A percentile compares a stretch with the other conserved stretches of the same genome.
Evolutionary conservation across 225 moss, liverwort and hornwort species (phyloP).

Genomic region (Antitrichia curtipendula): DNA sequence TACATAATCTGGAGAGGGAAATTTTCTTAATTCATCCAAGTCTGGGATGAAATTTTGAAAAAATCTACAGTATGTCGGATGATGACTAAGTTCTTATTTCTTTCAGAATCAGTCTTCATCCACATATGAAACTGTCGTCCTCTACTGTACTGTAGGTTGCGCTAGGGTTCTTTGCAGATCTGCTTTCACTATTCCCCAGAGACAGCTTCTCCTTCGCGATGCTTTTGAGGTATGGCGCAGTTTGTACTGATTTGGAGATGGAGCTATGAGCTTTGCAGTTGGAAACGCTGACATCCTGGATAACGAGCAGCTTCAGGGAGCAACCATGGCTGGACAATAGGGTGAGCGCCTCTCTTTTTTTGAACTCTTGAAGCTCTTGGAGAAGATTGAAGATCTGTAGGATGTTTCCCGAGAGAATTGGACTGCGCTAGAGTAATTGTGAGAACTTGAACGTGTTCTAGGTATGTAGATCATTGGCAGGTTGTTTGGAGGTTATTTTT

Average conservation of each 20-base stretch:
- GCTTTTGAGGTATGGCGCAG: not conserved
- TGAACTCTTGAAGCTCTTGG: not conserved
- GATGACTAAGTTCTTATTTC: not conserved
- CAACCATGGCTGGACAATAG: not conserved
- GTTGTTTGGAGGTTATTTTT: not conserved
- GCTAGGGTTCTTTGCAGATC: not conserved
- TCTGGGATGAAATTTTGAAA: not conserved
- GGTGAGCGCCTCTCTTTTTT: not conserved
- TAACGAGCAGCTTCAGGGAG: not conserved
- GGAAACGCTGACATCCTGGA: not conserved
- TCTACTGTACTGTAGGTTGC: not conserved
- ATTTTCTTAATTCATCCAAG: not conserved
- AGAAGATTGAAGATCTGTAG: not conserved
- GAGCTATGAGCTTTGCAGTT: not conserved
- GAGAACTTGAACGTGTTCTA: not conserved
- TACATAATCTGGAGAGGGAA: not conserved
- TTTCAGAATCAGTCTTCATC: not conserved
- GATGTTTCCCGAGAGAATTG: not conserved
- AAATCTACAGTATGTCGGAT: not conserved
- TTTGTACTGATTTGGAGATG: not conserved
- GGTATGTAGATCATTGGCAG: not conserved
- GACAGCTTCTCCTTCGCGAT: not conserved
- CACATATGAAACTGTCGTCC: fast-evolving
- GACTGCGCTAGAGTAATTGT: not conserved
- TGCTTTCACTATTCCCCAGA: not conserved